Conservation (phyloP, 2,329 filamentous ascomycete species). For the Ophiostoma fasciatum region DNA sequence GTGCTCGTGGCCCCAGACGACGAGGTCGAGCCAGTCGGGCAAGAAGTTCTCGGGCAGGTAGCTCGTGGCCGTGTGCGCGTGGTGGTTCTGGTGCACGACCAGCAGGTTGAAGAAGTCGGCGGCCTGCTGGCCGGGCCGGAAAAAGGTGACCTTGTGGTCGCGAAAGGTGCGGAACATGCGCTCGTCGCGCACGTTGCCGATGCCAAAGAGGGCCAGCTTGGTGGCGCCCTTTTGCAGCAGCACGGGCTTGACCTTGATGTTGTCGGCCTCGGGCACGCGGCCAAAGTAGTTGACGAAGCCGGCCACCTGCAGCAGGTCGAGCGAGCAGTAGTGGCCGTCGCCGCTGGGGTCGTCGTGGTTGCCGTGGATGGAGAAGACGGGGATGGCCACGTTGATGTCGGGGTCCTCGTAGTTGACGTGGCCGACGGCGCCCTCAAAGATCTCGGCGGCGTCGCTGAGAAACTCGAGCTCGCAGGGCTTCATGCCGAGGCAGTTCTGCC, state of each 20-base stretch:
- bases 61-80: constrained; percentile 80
- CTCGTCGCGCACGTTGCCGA: constrained; percentile 94
- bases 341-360: constrained; percentile 98
- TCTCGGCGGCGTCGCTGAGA: constrained; percentile 80
- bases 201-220: constrained; percentile 81
- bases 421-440: constrained; percentile 78
- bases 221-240: constrained; percentile 86
- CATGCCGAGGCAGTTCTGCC: constrained; percentile 86
- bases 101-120: constrained; percentile 93
- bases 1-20: constrained; percentile 96
- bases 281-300: constrained; percentile 95
- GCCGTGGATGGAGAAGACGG: constrained; percentile 95
- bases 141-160: constrained; percentile 90
- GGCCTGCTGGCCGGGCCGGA: constrained; percentile 63
- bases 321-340: constrained; percentile 77
- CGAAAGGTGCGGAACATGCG: constrained; percentile 86
- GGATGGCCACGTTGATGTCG: constrained; percentile 93
- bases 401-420: constrained; percentile 97
- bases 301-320: constrained; percentile 82
- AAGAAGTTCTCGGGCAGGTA: constrained; percentile 90
- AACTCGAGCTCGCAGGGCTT: constrained; percentile 94
- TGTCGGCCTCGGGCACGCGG: constrained; percentile 79
- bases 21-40: constrained; percentile 77
- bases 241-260: constrained; percentile 83
- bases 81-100: constrained; percentile 90